Conservation (phyloP, 306 rosid genomes). For the Heteromeles arbutifolia region DNA sequence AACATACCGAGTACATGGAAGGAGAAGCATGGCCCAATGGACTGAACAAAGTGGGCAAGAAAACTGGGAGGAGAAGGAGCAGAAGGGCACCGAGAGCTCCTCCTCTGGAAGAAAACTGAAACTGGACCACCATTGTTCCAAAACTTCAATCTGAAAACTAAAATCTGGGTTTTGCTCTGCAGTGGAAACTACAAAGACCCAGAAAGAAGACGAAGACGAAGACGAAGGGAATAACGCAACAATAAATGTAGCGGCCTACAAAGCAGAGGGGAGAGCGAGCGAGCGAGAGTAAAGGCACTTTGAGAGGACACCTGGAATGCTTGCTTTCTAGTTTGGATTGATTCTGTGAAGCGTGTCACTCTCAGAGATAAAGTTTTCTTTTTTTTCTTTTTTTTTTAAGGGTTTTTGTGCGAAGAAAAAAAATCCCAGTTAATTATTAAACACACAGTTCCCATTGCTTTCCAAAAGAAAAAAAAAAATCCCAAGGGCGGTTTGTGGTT, state of each 20-base stretch:
- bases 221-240: not conserved
- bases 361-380: slow-evolving; percentile 12
- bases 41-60: slow-evolving; percentile 54
- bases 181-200: slow-evolving; percentile 3
- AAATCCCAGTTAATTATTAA: no score
- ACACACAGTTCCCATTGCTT: no score
- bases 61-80: slow-evolving; percentile 48
- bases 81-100: slow-evolving; percentile 37
- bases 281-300: slow-evolving; percentile 33
- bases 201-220: not conserved
- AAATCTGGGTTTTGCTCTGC: slow-evolving; percentile 2
- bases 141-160: slow-evolving; percentile 29
- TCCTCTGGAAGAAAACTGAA: slow-evolving; percentile 19
- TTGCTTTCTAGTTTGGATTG: slow-evolving; percentile 27
- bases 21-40: slow-evolving; percentile 56
- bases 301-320: slow-evolving; percentile 55
- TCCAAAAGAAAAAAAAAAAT: no score
- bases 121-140: slow-evolving; percentile 29
- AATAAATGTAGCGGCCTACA: not conserved
- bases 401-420: slow-evolving; percentile 23
- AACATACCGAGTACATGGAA: slow-evolving; percentile 55
- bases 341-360: slow-evolving; percentile 39
- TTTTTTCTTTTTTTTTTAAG: not conserved
- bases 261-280: not conserved
- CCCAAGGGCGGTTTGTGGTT: no score